Percentiles rank a stretch among this genome's conserved stretches.
Conservation (phyloP, 2,329 filamentous ascomycete genomes). For the Exophiala oligosperma region DNA sequence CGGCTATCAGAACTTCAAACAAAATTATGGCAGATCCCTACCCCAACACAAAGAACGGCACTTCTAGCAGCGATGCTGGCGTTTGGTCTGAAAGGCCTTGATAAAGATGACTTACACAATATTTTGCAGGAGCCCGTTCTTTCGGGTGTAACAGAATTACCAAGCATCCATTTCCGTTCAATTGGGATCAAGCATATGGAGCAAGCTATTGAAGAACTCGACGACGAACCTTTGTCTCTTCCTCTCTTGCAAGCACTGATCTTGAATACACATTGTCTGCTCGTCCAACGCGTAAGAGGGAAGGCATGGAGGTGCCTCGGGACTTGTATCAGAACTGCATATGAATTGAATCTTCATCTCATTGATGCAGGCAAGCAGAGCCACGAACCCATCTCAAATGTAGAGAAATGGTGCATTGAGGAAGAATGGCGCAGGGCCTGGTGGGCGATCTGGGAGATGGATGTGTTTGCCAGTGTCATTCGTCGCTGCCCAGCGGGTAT, state of each 20-base stretch:
- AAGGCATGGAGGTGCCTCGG: constrained; percentile 39
- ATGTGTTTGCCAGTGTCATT: constrained; percentile 44
- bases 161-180: constrained; percentile 26
- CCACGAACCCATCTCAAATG: neutral
- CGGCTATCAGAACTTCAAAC: constrained; percentile 32
- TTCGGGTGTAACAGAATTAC: constrained; percentile 16
- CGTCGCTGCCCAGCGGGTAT: constrained; percentile 39
- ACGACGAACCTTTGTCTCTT: constrained; percentile 36
- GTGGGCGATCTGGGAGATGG: constrained; percentile 48
- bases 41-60: constrained; percentile 24
- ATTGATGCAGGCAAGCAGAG: constrained; percentile 19
- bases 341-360: constrained; percentile 39
- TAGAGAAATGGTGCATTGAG: constrained; percentile 28
- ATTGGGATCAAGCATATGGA: constrained; percentile 31
- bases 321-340: constrained; percentile 33
- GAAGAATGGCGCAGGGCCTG: constrained; percentile 43
- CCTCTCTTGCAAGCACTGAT: constrained; percentile 40
- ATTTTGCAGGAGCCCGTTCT: constrained; percentile 17
- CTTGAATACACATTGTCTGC: constrained; percentile 37
- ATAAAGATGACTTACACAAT: neutral
- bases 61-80: constrained; percentile 37
- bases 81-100: constrained; percentile 24
- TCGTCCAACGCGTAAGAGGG: constrained; percentile 38
- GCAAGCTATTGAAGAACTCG: constrained; percentile 34
- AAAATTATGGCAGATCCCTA: constrained; percentile 27